A percentile compares a stretch with the other conserved stretches of the same genome.
phyloP scores from a whole-genome alignment of 164 flowering plant species.

The Macadamia tetraphylla region DNA sequence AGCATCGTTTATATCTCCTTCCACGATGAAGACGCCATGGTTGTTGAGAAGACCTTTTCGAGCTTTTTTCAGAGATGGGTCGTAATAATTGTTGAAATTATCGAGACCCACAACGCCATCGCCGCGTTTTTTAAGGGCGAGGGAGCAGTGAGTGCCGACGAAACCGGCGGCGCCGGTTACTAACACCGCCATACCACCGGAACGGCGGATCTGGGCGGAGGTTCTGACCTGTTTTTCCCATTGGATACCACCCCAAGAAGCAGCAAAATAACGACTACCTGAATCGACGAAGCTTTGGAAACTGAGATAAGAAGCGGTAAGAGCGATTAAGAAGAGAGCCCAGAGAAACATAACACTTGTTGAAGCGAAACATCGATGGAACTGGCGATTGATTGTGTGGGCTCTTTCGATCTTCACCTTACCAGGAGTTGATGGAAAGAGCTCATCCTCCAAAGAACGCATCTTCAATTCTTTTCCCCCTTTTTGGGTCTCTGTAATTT shows the following conservation, averaged over 20 bases:
- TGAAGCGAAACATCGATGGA: slow-evolving; percentile 59
- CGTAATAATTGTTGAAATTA: slow-evolving; percentile 49
- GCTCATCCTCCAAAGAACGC: slow-evolving; percentile 52
- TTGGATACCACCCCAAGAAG: slow-evolving; percentile 62
- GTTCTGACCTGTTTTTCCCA: slow-evolving; percentile 65
- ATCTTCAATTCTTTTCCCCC: slow-evolving; percentile 11
- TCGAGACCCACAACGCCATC: slow-evolving; percentile 82
- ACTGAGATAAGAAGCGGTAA: slow-evolving; percentile 59
- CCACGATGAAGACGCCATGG: slow-evolving; percentile 49
- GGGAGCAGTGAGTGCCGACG: too few species aligned
- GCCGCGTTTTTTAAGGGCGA: slow-evolving; percentile 60
- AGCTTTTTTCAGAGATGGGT: slow-evolving; percentile 26
- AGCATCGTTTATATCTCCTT: slow-evolving; percentile 66
- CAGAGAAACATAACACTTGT: slow-evolving; percentile 43
- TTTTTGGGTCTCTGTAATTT: too few species aligned
- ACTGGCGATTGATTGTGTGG: slow-evolving; percentile 39
- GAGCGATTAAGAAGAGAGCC: slow-evolving; percentile 22
- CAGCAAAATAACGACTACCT: slow-evolving; percentile 32
- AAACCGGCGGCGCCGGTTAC: slow-evolving; percentile 41
- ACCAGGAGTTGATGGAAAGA: slow-evolving; percentile 54
- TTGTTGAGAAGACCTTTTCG: slow-evolving; percentile 29
- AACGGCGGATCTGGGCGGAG: slow-evolving; percentile 57
- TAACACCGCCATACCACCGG: slow-evolving; percentile 52
- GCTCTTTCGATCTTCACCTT: slow-evolving; percentile 37
- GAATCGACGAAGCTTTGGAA: background rate